Base-by-base conservation (phyloP, 1,139 yeast genomes). In the Yamadazyma triangularis region DNA sequence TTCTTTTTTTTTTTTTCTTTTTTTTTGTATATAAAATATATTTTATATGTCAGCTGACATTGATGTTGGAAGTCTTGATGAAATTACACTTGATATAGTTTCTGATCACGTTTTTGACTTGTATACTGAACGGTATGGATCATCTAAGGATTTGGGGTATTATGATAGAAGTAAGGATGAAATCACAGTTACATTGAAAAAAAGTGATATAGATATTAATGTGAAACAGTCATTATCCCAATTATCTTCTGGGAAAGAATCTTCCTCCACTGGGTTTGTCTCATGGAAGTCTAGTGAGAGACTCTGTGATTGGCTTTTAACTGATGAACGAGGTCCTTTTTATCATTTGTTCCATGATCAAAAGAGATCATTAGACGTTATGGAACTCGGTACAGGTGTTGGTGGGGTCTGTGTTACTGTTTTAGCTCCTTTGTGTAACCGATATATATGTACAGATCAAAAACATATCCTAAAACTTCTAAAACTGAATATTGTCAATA, bases 341-440 rank as follows among this genome's bases (percentile, higher is more conserved):
- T 15, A 36, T 21, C 38, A 16, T 18, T 5, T 26, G 39, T 10
- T 44, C 39, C 31, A 29, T 46, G 23, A 42, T 8, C 5, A 8
- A 9, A 11, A 30, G 2, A n/a, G n/a, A n/a, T n/a, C n/a, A n/a
- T 22, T 49, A 4, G 40, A 38, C 1, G 66, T 79, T 0, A 53
- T 81, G 3, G 91, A 82, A 43, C 50, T 82, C 5, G 93, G 93
- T 0, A 53, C 84, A 11, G 93, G 93, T 0, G 71, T 71, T 0
- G 68, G 79, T 1, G 88, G 82, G 0, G 50, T 80, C 1, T 50
- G 76, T 16, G 77, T 77, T 0, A 51, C 70, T 4, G 50, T 66
- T 0, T 36, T 81, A 10, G 75, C 72, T 0, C 61, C 63, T 0
- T 26, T 33, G 9, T 58, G 64, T 8, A 30, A 42, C 0, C 47